These are phyloP conservation scores for Amoebophrya sp. DNA, from an alignment of 169 alveolate species.

Conservation along the genomic window DNA sequence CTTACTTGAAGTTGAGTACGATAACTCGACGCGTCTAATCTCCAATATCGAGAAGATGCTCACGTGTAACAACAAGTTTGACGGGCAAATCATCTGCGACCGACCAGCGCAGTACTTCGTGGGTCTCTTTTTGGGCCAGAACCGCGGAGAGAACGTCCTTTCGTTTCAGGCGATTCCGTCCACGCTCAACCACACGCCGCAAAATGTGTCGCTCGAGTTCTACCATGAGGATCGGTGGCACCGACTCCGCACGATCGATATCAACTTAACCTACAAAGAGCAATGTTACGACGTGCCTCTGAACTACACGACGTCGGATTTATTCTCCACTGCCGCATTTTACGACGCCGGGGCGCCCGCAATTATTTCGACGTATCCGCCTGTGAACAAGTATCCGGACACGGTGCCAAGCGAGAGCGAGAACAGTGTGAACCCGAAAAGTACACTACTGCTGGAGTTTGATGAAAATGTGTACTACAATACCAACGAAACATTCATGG, in stretches of 20 bases:
- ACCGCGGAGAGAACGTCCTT: conserved; percentile 20
- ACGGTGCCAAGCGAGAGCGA: neutral
- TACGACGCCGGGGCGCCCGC: conserved; percentile 8
- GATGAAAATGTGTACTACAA: neutral
- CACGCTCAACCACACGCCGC: conserved; percentile 14
- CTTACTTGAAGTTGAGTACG: neutral
- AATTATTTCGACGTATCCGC: neutral
- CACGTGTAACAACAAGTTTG: neutral
- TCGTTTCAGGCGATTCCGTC: neutral
- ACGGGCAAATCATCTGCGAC: neutral
- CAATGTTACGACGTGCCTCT: neutral
- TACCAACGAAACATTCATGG: neutral
- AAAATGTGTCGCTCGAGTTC: conserved; percentile 9
- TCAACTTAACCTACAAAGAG: neutral
- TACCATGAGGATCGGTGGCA: neutral
- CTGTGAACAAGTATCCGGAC: conserved; percentile 20
- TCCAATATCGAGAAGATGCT: neutral
- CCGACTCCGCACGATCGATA: neutral
- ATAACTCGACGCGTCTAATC: neutral
- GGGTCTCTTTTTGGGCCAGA: neutral
- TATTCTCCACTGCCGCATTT: neutral
- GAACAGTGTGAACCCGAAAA: neutral
- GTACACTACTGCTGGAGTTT: neutral
- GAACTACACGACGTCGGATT: neutral
- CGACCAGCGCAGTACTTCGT: conserved; percentile 22